Base-by-base conservation (phyloP, 768 basidiomycete genomes). In the Lactarius tabidus region DNA sequence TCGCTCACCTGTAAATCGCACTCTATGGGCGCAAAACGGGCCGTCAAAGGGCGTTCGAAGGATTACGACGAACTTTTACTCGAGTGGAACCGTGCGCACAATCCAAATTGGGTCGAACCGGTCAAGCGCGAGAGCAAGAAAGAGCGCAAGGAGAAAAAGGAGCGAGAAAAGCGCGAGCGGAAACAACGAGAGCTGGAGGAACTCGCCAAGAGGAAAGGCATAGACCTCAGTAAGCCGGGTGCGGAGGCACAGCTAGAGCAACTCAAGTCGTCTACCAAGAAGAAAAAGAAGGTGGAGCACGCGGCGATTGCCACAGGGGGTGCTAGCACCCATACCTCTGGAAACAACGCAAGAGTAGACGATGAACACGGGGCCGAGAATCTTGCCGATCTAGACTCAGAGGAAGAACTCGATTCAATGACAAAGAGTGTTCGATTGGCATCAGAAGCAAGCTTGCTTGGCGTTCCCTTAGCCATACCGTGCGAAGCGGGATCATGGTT, bases 1-100 rank as follows among this genome's bases (percentile, higher is more conserved):
- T 94, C 94, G 8, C 83, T 99, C 41, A 98, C 96, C 0, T 99
- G 96, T 80, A 99, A 99, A 77, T 93, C 96, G 6, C 96, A 99
- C 74, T 90, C 93, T 2, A 96, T 99, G 89, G 93, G 93, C 17
- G 91, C 93, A 14, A 99, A 99, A 76, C 90, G 96, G 20, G 85
- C 90, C 10, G 95, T 99, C 1, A 83, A 84, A 67, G 93, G 93
- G 38, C 91, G 96, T 5, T 90, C 91, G 1, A 83, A 88, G 59
- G 75, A 78, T 8, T 98, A 93, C 72, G 95, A 97, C 72, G 88
- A 89, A 51, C 83, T 99, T 4, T 82, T 95, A 20, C 81, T 93
- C 29, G 95, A 98, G 59, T 98, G 93, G 93, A 89, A 93, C 71
- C 86, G 91, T 38, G 88, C 84, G 29, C 82, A 93, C 72, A 93